phyloP scores from a whole-genome alignment of 179 eudicot species.

The Patellifolia procumbens region DNA sequence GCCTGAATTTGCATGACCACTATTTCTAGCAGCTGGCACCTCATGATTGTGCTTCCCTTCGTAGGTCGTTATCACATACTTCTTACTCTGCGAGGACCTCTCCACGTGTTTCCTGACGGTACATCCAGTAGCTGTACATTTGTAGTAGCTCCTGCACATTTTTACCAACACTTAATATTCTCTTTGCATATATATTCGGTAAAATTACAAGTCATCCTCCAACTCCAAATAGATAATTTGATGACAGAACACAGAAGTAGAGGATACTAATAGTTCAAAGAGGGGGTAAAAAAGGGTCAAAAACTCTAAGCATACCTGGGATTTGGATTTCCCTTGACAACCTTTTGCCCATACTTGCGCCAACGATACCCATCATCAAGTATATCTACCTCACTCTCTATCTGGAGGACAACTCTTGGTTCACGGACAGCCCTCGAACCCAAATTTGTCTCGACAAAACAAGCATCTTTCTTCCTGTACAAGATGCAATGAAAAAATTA shows the following conservation, averaged over 20 bases:
- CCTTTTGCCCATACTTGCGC: slow-evolving; percentile 99
- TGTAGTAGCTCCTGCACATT: slow-evolving; percentile 20
- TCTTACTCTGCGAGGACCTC: not conserved
- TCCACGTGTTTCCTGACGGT: slow-evolving; percentile 16
- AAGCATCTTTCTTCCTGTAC: slow-evolving; percentile 74
- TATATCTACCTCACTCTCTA: slow-evolving; percentile 82
- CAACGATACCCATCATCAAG: slow-evolving; percentile 95
- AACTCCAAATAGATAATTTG: not conserved
- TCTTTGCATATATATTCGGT: not conserved
- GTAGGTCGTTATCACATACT: not conserved
- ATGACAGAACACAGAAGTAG: not conserved
- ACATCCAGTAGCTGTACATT: slow-evolving; percentile 16
- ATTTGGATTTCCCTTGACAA: slow-evolving; percentile 95
- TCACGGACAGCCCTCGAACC: slow-evolving; percentile 82
- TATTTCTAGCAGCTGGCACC: slow-evolving; percentile 7
- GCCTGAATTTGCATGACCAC: not conserved
- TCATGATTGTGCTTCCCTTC: slow-evolving; percentile 14
- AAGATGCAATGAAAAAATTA: not conserved
- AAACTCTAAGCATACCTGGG: slow-evolving; percentile 80
- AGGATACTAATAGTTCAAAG: not conserved
- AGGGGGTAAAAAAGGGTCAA: not conserved
- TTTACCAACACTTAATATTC: not conserved
- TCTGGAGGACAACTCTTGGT: slow-evolving; percentile 86
- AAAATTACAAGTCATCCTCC: too few relatives aligned
- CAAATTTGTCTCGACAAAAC: slow-evolving; percentile 51